Percentiles rank a stretch among this genome's conserved stretches.
phyloP scores from a whole-genome alignment of 192 early-diverging fungal genomes.

The Backusella tarrabulga region DNA sequence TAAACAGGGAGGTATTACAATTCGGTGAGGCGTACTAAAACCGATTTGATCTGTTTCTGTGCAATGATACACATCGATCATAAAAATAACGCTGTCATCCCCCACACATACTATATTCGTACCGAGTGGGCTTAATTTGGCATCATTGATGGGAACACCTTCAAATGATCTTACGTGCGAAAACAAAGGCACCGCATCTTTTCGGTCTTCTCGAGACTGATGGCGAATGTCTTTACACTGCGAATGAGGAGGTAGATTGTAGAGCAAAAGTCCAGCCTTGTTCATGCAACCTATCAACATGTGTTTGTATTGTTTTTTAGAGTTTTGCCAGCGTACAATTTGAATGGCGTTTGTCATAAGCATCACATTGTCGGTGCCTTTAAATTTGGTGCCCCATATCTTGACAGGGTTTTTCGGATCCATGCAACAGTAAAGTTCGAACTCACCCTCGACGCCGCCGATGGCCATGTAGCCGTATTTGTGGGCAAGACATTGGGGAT shows the following conservation, averaged over 20 bases:
- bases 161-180: conserved; percentile 25
- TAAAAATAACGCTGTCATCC: conserved; percentile 35
- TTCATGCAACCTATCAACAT: conserved; percentile 31
- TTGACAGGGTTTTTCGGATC: conserved; percentile 20
- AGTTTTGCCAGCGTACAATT: conserved; percentile 24
- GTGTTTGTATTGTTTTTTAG: conserved; percentile 9
- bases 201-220: background rate
- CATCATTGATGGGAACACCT: conserved; percentile 40
- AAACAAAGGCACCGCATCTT: background rate
- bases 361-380: conserved; percentile 22
- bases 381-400: conserved; percentile 31
- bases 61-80: conserved; percentile 27
- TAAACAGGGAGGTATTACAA: conserved; percentile 13
- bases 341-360: conserved; percentile 28
- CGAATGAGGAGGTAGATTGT: conserved; percentile 23
- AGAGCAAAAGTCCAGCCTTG: conserved; percentile 30
- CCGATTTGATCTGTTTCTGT: conserved; percentile 11
- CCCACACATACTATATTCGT: conserved; percentile 44
- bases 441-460: conserved; percentile 32
- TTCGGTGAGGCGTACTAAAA: conserved; percentile 11
- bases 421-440: conserved; percentile 40
- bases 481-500: conserved; percentile 43
- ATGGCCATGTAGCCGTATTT: conserved; percentile 44
- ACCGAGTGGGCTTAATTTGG: conserved; percentile 44
- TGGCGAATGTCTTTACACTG: conserved; percentile 5